Evolutionary conservation across 176 grass and related monocot species (phyloP).

Genomic region (Avena sativa): DNA sequence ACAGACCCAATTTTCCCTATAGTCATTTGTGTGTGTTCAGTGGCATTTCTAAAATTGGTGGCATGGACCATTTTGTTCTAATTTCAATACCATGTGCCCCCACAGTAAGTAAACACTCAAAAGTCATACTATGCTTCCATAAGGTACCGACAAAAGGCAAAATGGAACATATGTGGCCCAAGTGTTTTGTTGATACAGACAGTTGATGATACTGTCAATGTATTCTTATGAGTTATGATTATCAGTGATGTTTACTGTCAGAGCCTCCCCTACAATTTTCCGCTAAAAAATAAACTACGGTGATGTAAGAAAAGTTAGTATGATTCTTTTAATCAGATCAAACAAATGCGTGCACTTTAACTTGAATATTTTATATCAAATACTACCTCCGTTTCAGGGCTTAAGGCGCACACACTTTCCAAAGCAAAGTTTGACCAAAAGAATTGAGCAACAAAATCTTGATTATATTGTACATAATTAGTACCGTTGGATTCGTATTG

Average conservation of each 20-base stretch:
- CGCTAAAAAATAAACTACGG: background rate
- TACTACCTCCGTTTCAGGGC: too few species aligned
- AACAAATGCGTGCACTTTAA: slow-evolving; percentile 14
- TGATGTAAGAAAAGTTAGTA: background rate
- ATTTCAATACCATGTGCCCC: slow-evolving; percentile 22
- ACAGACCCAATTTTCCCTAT: background rate
- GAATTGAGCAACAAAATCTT: too few species aligned
- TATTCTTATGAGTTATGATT: slow-evolving; percentile 1
- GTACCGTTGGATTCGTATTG: too few species aligned
- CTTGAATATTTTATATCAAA: slow-evolving; percentile 23
- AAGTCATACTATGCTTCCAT: background rate
- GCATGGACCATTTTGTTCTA: background rate
- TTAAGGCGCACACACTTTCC: too few species aligned
- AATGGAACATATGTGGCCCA: background rate
- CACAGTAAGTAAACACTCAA: background rate
- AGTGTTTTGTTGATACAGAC: background rate
- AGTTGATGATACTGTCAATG: background rate
- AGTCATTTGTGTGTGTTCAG: slow-evolving; percentile 31
- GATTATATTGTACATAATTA: too few species aligned
- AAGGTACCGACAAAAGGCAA: slow-evolving; percentile 15
- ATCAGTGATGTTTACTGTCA: background rate
- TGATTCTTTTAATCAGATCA: slow-evolving; percentile 11
- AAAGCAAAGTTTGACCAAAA: too few species aligned
- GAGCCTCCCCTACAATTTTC: background rate
- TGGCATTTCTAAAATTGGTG: background rate